phyloP scores from a whole-genome alignment of 2,329 filamentous ascomycete genomes.

The Colletotrichum gloeosporioides region DNA sequence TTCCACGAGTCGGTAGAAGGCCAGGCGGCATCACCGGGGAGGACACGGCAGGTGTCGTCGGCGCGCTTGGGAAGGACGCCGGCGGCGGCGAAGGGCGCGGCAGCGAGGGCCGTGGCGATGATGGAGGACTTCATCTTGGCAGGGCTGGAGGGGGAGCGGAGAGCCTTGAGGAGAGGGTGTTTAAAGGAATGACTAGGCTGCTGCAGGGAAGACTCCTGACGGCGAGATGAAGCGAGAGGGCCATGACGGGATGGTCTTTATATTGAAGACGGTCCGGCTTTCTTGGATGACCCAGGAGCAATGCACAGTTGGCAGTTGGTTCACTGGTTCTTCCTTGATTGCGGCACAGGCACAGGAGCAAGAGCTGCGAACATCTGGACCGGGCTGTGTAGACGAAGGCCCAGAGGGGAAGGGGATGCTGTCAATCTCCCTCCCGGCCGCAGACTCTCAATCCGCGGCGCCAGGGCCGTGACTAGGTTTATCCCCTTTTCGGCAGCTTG shows the following conservation, averaged over 20 bases:
- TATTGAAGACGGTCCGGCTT: background rate
- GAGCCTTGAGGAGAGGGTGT: background rate
- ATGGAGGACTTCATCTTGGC: conserved; percentile 17
- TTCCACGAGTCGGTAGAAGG: conserved; percentile 52
- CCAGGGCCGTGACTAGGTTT: background rate
- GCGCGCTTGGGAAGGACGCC: conserved; percentile 15
- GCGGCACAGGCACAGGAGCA: background rate
- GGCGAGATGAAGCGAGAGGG: background rate
- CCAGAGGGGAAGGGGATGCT: background rate
- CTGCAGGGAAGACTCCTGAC: conserved; percentile 20
- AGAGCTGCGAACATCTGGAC: background rate
- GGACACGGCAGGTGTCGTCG: conserved; percentile 37
- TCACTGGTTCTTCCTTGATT: background rate
- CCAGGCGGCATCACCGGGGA: conserved; percentile 61
- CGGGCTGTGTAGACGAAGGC: background rate
- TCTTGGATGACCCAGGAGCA: background rate
- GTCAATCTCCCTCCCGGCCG: conserved; percentile 5
- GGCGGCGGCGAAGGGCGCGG: conserved; percentile 9
- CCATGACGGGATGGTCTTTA: conserved; percentile 16
- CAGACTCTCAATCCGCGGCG: background rate
- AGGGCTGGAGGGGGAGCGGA: background rate
- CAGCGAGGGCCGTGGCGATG: conserved; percentile 4
- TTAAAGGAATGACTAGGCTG: conserved; percentile 16
- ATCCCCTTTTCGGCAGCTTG: conserved; percentile 2
- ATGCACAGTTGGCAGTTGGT: background rate